Conservation (phyloP, 768 basidiomycete species). For the Pleurotus salmoneostramineus region DNA sequence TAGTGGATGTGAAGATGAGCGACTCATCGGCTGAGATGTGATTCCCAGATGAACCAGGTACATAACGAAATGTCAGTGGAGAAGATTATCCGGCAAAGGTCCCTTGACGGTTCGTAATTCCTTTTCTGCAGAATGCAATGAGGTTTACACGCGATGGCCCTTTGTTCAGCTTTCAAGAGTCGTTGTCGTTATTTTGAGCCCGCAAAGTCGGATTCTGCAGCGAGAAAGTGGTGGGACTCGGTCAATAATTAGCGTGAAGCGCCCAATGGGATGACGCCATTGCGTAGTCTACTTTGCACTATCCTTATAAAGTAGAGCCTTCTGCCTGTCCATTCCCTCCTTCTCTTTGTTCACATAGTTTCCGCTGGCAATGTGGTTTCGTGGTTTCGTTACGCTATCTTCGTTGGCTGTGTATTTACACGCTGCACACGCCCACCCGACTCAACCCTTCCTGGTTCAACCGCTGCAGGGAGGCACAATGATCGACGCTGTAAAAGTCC, state of each 20-base stretch:
- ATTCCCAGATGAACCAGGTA: slow-evolving; percentile 61
- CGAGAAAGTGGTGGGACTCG: slow-evolving; percentile 51
- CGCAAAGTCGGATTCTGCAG: slow-evolving; percentile 54
- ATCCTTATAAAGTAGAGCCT: slow-evolving; percentile 4
- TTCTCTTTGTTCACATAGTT: slow-evolving; percentile 1
- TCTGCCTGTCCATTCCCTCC: background rate
- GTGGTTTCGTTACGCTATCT: background rate
- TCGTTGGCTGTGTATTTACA: background rate
- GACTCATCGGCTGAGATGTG: slow-evolving; percentile 9
- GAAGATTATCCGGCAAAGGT: slow-evolving; percentile 63
- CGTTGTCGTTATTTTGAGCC: slow-evolving; percentile 80
- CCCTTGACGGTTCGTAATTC: slow-evolving; percentile 57
- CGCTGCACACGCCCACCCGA: background rate
- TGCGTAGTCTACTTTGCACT: background rate
- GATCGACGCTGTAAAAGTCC: slow-evolving; percentile 32
- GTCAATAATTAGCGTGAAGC: slow-evolving; percentile 14
- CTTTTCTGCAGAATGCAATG: background rate
- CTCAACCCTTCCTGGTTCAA: background rate
- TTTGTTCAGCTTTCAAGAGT: slow-evolving; percentile 60
- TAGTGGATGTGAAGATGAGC: background rate
- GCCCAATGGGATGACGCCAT: slow-evolving; percentile 6
- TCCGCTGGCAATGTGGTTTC: slow-evolving; percentile 8
- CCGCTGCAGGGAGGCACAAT: background rate
- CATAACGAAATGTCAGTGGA: slow-evolving; percentile 74
- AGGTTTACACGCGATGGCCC: background rate